Evolutionary conservation across 768 basidiomycete species (phyloP), one percentile per base, ranked within the genome.

Genomic region (Trametes maxima): DNA sequence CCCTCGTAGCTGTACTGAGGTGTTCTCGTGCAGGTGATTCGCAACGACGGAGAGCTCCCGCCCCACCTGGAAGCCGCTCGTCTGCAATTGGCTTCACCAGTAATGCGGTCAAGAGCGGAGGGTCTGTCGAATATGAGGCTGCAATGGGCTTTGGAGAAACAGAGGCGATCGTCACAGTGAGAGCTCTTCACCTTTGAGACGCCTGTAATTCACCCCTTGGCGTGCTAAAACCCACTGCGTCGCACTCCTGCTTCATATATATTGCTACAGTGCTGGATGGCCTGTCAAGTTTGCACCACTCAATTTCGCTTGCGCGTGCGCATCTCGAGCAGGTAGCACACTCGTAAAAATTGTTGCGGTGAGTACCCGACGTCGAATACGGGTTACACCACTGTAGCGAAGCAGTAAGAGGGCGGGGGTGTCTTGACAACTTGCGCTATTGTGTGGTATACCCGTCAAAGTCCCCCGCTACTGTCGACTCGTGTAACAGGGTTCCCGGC

Each of bases 71-170:
- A 90, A 72, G 87, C 88, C 2, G 83, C 83, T 10, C 85, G 85
- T 48, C 70, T 84, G 67, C 87, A 87, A 62, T 72, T 87, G 36
- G 71, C 83, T 21, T 70, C 82, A 3, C 81, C 88, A 11, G 73
- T 84, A 37, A 74, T 90, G 39, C 84, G 83, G 39, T 84, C 90
- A 44, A 83, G 83, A 71, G 76, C 81, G 25, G 88, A 92, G 68
- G 91, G 92, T 14, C 79, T 85, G 50, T 80, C 81, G 62, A 75
- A 89, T 51, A 87, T 94, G 79, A 83, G 83, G 56, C 83, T 88
- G 22, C 83, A 89, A 43, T 94, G 92, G 92, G 84, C 86, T 22
- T 60, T 62, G 14, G 70, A 75, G 67, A 72, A 71, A 57, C 61
- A 50, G 48, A 60, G 47, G 54, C 45, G 52, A 62, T 50, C 50